Evolutionary conservation across 768 basidiomycete species (phyloP).

Genomic region (Chalciporus chontae): DNA sequence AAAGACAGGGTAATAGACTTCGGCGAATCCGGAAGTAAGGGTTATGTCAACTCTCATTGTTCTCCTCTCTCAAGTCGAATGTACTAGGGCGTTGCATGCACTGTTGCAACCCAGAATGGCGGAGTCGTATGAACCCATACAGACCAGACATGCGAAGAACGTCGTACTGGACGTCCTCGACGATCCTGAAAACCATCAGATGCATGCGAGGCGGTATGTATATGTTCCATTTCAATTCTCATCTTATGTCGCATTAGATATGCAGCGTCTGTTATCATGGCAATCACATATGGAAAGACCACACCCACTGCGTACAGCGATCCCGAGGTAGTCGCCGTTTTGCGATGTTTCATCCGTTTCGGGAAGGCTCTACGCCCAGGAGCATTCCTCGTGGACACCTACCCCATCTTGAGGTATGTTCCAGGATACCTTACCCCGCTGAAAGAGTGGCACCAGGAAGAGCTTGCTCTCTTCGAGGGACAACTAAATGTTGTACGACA

Average conservation of each 20-base stretch:
- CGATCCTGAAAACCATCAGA: constrained; percentile 31
- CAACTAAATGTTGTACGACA: constrained; percentile 29
- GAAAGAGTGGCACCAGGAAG: constrained; percentile 47
- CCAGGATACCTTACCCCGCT: constrained; percentile 46
- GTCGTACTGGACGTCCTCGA: constrained; percentile 34
- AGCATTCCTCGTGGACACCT: constrained; percentile 25
- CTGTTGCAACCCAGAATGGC: constrained; percentile 33
- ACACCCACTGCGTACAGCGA: constrained; percentile 37
- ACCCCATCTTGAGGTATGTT: constrained; percentile 21
- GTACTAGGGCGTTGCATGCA: constrained; percentile 24
- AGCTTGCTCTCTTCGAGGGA: constrained; percentile 31
- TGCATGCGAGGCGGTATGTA: constrained; percentile 31
- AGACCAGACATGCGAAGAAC: constrained; percentile 31
- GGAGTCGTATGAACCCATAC: constrained; percentile 31
- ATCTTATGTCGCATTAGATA: constrained; percentile 24
- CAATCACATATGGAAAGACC: constrained; percentile 38
- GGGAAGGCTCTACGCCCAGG: constrained; percentile 7
- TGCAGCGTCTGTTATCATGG: constrained; percentile 37
- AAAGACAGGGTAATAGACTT: constrained; percentile 28
- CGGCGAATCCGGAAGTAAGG: constrained; percentile 27
- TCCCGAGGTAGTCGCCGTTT: constrained; percentile 32
- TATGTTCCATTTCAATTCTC: too few species aligned
- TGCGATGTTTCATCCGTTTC: constrained; percentile 24
- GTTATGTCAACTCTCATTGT: too few species aligned
- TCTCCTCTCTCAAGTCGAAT: neutral